A percentile compares a stretch with the other conserved stretches of the same genome.
Evolutionary conservation across 768 basidiomycete species (phyloP).

Genomic region (Collybiopsis luxurians): DNA sequence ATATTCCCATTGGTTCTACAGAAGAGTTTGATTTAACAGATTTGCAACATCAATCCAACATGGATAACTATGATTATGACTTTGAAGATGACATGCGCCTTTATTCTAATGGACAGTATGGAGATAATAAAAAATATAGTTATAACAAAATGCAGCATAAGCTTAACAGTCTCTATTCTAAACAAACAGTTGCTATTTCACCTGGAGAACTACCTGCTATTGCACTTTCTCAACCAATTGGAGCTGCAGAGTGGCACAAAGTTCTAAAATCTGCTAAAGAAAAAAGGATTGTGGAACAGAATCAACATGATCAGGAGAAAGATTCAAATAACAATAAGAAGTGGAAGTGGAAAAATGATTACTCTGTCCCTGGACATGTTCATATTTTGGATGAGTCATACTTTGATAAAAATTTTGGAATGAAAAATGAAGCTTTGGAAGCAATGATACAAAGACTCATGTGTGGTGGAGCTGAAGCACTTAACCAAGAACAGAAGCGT

Average conservation of each 20-base stretch:
- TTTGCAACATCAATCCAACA: not conserved
- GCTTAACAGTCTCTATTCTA: not conserved
- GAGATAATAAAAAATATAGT: no score
- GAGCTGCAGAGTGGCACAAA: not conserved
- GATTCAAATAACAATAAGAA: not conserved
- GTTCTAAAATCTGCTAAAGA: not conserved
- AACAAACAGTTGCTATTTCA: not conserved
- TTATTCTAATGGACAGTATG: not conserved
- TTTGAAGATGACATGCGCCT: not conserved
- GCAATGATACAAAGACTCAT: not conserved
- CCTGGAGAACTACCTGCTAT: not conserved
- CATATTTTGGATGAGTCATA: not conserved
- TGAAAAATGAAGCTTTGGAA: not conserved
- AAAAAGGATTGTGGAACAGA: not conserved
- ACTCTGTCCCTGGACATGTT: not conserved
- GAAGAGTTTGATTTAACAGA: not conserved
- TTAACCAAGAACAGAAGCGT: slow-evolving; percentile 12
- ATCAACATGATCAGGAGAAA: not conserved
- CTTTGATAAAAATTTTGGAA: not conserved
- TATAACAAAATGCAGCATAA: not conserved
- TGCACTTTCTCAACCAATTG: not conserved
- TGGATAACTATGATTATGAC: not conserved
- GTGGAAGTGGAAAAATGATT: not conserved
- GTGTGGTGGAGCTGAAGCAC: slow-evolving; percentile 1
- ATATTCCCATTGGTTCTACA: not conserved